Evolutionary conservation across 139 green algal species (phyloP).

Genomic region (Chlorella sp.): DNA sequence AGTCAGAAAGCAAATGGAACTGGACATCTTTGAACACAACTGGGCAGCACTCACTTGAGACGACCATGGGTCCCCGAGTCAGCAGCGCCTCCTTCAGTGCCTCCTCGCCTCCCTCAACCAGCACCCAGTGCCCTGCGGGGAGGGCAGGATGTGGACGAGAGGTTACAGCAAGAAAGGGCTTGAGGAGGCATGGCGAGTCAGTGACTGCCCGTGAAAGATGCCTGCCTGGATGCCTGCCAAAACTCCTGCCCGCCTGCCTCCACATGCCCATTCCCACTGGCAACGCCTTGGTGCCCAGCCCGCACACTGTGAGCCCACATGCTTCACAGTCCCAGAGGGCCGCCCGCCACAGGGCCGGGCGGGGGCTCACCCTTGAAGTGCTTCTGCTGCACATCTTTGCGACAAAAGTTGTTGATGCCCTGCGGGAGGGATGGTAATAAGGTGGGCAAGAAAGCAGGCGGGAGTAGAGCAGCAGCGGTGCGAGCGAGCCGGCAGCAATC

Average conservation of each 20-base stretch:
- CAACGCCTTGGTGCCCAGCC: background rate
- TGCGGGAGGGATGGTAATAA: background rate
- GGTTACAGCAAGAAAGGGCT: background rate
- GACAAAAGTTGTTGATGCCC: constrained; percentile 62
- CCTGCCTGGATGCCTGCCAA: background rate
- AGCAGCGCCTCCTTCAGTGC: constrained; percentile 58
- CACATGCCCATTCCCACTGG: background rate
- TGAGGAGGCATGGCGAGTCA: background rate
- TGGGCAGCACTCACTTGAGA: constrained; percentile 39
- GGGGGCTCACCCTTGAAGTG: constrained; percentile 32
- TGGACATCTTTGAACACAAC: no score
- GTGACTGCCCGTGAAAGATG: no score
- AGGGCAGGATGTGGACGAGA: no score
- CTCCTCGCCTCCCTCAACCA: constrained; percentile 55
- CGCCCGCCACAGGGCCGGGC: no score
- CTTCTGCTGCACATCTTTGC: constrained; percentile 2
- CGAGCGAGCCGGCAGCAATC: no score
- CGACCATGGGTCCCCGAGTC: constrained; percentile 58
- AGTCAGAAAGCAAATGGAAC: background rate
- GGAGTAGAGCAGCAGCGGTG: background rate
- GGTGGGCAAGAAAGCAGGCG: background rate
- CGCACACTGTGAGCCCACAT: background rate
- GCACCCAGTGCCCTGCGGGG: constrained; percentile 40
- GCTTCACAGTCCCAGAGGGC: background rate
- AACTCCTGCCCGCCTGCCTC: background rate